Conservation (phyloP, 306 rosid species). For the Herpetospermum pedunculosum region DNA sequence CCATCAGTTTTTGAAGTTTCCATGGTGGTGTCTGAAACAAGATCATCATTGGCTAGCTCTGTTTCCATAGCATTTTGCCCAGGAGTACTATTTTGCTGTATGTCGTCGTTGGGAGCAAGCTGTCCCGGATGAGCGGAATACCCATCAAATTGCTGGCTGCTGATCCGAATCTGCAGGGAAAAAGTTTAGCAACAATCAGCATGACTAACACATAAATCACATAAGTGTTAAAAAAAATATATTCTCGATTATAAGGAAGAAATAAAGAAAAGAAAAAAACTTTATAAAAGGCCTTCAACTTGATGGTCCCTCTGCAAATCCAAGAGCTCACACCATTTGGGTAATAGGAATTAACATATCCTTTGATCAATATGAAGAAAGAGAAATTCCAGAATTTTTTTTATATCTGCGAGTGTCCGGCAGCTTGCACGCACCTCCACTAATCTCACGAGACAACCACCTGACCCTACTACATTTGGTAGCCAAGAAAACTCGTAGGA, state of each 20-base stretch:
- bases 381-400: background rate
- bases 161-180: slow-evolving; percentile 4
- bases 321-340: background rate
- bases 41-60: background rate
- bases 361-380: background rate
- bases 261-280: background rate
- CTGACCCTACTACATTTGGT: no score
- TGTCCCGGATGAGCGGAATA: slow-evolving; percentile 10
- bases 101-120: background rate
- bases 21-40: background rate
- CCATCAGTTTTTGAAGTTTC: background rate
- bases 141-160: slow-evolving; percentile 8
- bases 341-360: no score
- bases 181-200: slow-evolving; percentile 11
- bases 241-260: background rate
- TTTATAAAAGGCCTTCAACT: background rate
- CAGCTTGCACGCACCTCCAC: no score
- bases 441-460: no score
- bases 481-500: no score
- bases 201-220: background rate
- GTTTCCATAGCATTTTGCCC: slow-evolving; percentile 1
- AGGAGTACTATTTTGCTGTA: background rate
- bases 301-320: background rate
- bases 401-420: no score
- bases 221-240: background rate